A percentile compares a stretch with the other conserved stretches of the same genome.
phyloP scores from a whole-genome alignment of 2,329 filamentous ascomycete species.

The Sodiomyces alkalinus region DNA sequence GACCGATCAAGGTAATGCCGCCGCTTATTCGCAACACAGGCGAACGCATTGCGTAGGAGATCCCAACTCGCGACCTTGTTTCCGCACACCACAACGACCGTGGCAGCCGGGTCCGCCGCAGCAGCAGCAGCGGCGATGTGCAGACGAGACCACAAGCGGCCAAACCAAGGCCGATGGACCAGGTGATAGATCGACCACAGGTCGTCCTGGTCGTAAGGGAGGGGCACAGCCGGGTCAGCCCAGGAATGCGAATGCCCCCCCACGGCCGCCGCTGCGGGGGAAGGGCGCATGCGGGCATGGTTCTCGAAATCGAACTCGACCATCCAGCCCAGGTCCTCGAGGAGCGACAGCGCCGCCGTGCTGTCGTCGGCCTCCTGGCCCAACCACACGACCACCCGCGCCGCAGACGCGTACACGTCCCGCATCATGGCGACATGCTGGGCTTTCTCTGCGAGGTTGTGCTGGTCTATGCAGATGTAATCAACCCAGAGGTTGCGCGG shows the following conservation, averaged over 20 bases:
- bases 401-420: conserved; percentile 2
- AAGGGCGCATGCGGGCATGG: conserved; percentile 1
- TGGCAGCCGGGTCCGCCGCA: not conserved
- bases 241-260: no score
- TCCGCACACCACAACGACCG: not conserved
- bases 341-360: not conserved
- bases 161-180: conserved; percentile 2
- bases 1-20: conserved; percentile 1
- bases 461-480: conserved; percentile 3
- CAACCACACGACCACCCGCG: conserved; percentile 3
- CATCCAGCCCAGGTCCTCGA: conserved; percentile 1
- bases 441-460: conserved; percentile 3
- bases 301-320: conserved; percentile 2
- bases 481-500: conserved; percentile 3
- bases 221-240: conserved; percentile 1
- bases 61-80: conserved; percentile 1
- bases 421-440: conserved; percentile 4
- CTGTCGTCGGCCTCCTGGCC: conserved; percentile 1
- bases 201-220: conserved; percentile 2
- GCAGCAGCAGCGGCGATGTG: conserved; percentile 1
- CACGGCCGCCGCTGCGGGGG: not conserved
- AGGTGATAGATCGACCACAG: conserved; percentile 2
- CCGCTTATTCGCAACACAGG: conserved; percentile 1
- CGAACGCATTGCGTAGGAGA: conserved; percentile 1
- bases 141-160: conserved; percentile 1